Evolutionary conservation across 192 early-diverging fungal species (phyloP).

Genomic region (Coemansia sp.): DNA sequence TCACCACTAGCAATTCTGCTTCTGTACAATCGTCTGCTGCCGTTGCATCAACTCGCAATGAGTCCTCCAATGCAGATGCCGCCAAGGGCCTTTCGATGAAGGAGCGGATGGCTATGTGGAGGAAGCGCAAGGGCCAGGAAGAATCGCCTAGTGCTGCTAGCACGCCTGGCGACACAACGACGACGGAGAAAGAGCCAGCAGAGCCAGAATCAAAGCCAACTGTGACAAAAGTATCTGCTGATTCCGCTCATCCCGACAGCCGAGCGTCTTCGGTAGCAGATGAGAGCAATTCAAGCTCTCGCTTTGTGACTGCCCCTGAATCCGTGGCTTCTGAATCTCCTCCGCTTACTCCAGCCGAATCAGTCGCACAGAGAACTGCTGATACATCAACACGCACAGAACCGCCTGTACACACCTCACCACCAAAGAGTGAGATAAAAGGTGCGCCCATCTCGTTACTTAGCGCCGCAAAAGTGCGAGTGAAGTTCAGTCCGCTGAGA

Average conservation of each 20-base stretch:
- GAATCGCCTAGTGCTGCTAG: slow-evolving; percentile 4
- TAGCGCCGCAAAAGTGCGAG: not conserved
- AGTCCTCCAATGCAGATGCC: slow-evolving; percentile 53
- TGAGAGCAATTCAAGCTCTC: slow-evolving; percentile 20
- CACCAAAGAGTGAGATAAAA: not conserved
- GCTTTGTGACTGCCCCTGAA: slow-evolving; percentile 42
- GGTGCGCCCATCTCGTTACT: not conserved
- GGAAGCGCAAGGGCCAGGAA: slow-evolving; percentile 61
- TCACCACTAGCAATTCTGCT: slow-evolving; percentile 19
- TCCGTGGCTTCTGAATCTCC: slow-evolving; percentile 25
- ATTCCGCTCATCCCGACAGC: not conserved
- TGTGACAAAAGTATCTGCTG: not conserved
- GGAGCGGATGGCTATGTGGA: slow-evolving; percentile 83
- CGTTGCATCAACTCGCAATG: not conserved
- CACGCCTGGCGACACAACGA: not conserved
- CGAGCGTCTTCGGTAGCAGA: slow-evolving; percentile 22
- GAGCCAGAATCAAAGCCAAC: slow-evolving; percentile 6
- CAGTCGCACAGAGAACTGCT: not conserved
- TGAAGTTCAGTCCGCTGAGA: slow-evolving; percentile 2
- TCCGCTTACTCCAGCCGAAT: slow-evolving; percentile 11
- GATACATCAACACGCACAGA: not conserved
- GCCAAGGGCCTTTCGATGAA: slow-evolving; percentile 71
- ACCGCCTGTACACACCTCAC: not conserved
- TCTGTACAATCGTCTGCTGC: slow-evolving; percentile 2
- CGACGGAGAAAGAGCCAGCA: not conserved